A percentile compares a stretch with the other conserved stretches of the same genome.
These are phyloP conservation scores for Thalia dealbata DNA, from an alignment of 176 grass and related monocot species.

Conservation along the genomic window DNA sequence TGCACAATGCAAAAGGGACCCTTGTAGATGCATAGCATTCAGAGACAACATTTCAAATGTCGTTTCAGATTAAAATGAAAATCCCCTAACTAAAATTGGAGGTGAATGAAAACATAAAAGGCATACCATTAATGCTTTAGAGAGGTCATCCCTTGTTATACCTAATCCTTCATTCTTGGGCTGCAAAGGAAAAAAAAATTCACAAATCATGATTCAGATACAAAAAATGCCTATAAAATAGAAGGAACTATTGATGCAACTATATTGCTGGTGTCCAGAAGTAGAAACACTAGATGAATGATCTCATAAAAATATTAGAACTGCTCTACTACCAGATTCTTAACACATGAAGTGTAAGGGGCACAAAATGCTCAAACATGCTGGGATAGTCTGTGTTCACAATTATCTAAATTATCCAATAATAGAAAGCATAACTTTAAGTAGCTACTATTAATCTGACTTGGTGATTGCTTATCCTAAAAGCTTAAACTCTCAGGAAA, in stretches of 20 bases:
- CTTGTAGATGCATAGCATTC: no score
- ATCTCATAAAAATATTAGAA: background rate
- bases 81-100: background rate
- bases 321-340: no score
- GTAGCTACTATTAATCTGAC: no score
- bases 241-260: background rate
- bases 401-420: no score
- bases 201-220: background rate
- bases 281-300: background rate
- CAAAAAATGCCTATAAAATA: background rate
- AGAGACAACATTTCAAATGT: background rate
- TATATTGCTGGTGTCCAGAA: background rate
- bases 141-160: constrained; percentile 63
- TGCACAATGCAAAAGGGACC: background rate
- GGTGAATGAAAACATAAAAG: constrained; percentile 21
- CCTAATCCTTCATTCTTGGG: constrained; percentile 42
- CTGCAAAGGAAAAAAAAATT: constrained; percentile 26
- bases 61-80: background rate
- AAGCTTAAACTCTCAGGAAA: no score
- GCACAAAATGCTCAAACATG: no score
- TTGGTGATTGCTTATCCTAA: no score
- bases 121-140: constrained; percentile 70
- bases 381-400: no score
- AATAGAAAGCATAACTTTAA: no score
- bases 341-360: no score